Percentiles rank a stretch among this genome's conserved stretches.
phyloP scores from a whole-genome alignment of 371 early-diverging fungal species.

The Mortierella sp. region DNA sequence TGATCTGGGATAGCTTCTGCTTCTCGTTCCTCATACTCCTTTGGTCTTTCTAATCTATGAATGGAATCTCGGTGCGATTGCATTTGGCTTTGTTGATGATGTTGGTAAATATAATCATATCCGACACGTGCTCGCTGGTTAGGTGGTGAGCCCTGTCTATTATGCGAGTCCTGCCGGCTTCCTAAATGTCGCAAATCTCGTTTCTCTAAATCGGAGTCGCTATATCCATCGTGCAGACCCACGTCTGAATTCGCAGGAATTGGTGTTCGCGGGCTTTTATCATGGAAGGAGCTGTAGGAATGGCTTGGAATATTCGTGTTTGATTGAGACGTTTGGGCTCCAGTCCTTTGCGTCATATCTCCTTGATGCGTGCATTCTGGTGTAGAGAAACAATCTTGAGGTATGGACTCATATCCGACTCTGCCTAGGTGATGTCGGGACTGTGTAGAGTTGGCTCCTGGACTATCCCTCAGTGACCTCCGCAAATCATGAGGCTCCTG shows the following conservation, averaged over 20 bases:
- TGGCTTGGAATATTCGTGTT: background rate
- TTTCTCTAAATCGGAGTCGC: background rate
- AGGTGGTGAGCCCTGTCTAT: background rate
- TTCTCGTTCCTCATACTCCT: background rate
- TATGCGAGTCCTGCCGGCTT: background rate
- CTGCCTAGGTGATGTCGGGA: background rate
- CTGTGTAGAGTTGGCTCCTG: background rate
- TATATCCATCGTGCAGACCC: background rate
- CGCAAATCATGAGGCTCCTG: background rate
- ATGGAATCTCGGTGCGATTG: background rate
- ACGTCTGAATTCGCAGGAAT: conserved; percentile 18
- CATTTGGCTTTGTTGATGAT: background rate
- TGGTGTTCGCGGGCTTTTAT: conserved; percentile 12
- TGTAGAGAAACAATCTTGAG: background rate
- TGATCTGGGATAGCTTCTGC: background rate
- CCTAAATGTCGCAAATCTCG: background rate
- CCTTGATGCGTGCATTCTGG: background rate
- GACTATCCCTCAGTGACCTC: background rate
- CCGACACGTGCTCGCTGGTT: background rate
- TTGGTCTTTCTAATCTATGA: background rate
- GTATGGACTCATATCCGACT: background rate
- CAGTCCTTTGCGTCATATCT: background rate
- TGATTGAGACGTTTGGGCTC: conserved; percentile 4
- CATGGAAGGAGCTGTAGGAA: background rate
- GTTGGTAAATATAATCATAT: background rate